Evolutionary conservation across 148 eudicot species (phyloP).

Genomic region (Tetragonia tetragonoides): DNA sequence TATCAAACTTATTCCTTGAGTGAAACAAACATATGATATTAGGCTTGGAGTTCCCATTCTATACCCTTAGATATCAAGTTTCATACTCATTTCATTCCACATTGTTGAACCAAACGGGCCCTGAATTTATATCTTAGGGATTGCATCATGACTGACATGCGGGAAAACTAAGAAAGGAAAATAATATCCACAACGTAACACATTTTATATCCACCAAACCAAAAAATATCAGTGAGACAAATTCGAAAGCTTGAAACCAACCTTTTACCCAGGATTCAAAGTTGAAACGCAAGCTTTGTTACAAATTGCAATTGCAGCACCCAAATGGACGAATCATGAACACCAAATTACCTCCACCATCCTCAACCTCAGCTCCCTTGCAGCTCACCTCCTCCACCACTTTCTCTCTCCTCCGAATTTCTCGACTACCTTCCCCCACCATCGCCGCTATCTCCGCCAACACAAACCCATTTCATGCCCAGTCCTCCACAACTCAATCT

Average conservation of each 20-base stretch:
- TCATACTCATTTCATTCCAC: too few species aligned
- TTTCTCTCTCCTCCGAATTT: slow-evolving; percentile 7
- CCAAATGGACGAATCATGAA: slow-evolving; percentile 53
- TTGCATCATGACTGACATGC: too few species aligned
- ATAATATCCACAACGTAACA: slow-evolving; percentile 26
- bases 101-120: too few species aligned
- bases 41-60: too few species aligned
- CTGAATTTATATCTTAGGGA: too few species aligned
- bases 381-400: slow-evolving; percentile 33
- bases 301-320: neutral
- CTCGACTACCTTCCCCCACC: slow-evolving; percentile 9
- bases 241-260: neutral
- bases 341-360: slow-evolving; percentile 24
- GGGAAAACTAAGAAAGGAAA: too few species aligned
- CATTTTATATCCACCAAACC: slow-evolving; percentile 26
- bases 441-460: slow-evolving; percentile 11
- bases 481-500: slow-evolving; percentile 27
- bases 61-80: too few species aligned
- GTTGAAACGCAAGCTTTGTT: neutral
- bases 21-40: too few species aligned
- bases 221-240: neutral
- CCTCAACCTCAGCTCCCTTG: slow-evolving; percentile 21
- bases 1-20: too few species aligned
- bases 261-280: neutral
- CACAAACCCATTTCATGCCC: slow-evolving; percentile 22